Evolutionary conservation across 2,329 filamentous ascomycete genomes (phyloP).

Genomic region (Alternaria conjuncta): DNA sequence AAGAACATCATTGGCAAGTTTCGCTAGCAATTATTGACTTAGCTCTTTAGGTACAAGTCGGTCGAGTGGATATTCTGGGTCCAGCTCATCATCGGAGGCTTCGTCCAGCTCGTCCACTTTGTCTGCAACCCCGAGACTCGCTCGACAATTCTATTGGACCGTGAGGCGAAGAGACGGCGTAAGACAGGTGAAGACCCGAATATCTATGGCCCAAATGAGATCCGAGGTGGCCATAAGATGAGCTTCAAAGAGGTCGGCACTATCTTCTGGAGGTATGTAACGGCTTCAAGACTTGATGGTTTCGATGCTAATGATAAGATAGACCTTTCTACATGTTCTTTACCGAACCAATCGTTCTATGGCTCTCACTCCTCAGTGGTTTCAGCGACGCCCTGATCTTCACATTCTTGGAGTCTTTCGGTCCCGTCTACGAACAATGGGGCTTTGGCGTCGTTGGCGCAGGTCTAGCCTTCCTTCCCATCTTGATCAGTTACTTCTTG

Average conservation of each 20-base stretch:
- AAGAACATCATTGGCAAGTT: slow-evolving; percentile 38
- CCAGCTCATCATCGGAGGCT: slow-evolving; percentile 76
- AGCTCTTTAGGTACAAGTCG: background rate
- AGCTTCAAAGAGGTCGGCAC: slow-evolving; percentile 52
- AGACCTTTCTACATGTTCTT: slow-evolving; percentile 76
- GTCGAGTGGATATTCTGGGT: slow-evolving; percentile 73
- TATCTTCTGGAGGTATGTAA: slow-evolving; percentile 53
- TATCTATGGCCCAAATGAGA: slow-evolving; percentile 76
- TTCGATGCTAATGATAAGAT: slow-evolving; percentile 14
- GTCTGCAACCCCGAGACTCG: slow-evolving; percentile 78
- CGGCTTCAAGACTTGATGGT: background rate
- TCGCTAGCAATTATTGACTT: background rate
- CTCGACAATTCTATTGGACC: slow-evolving; percentile 75
- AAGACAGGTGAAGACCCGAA: slow-evolving; percentile 64
- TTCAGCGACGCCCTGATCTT: slow-evolving; percentile 80
- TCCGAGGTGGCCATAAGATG: slow-evolving; percentile 43
- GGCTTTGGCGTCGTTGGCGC: slow-evolving; percentile 63
- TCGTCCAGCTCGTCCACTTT: slow-evolving; percentile 71
- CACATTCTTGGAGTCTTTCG: slow-evolving; percentile 75
- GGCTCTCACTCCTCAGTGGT: slow-evolving; percentile 72
- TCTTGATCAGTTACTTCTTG: slow-evolving; percentile 70
- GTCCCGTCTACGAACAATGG: slow-evolving; percentile 72
- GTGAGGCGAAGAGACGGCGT: slow-evolving; percentile 75
- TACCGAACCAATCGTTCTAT: slow-evolving; percentile 75
- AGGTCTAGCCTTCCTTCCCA: slow-evolving; percentile 69